Evolutionary conservation across 2,329 filamentous ascomycete genomes (phyloP).

Genomic region (Microdochium nivale): DNA sequence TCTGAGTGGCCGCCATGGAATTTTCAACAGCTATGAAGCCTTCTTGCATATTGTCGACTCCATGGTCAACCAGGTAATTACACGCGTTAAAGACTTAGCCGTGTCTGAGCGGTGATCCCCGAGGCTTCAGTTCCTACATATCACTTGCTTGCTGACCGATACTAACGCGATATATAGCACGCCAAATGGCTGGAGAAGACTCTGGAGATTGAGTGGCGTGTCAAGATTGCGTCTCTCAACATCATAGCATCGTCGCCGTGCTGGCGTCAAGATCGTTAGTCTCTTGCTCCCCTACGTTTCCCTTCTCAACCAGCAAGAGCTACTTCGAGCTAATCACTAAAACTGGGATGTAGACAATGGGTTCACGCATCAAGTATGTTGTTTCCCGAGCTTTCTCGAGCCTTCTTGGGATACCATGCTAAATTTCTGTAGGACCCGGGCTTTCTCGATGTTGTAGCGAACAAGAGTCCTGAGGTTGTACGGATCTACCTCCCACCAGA

Average conservation of each 20-base stretch:
- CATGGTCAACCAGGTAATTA: conserved; percentile 65
- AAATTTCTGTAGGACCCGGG: conserved; percentile 30
- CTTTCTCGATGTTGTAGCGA: conserved; percentile 71
- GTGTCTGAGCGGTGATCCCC: neutral
- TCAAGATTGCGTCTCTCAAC: conserved; percentile 66
- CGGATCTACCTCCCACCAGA: conserved; percentile 76
- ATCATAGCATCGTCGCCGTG: conserved; percentile 72
- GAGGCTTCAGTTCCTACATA: too few species aligned
- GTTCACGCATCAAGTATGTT: conserved; percentile 61
- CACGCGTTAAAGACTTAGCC: too few species aligned
- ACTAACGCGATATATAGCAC: conserved; percentile 35
- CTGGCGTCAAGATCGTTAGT: conserved; percentile 61
- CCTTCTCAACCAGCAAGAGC: neutral
- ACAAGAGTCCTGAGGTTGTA: conserved; percentile 73
- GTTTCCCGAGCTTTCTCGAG: too few species aligned
- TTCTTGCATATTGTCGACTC: conserved; percentile 79
- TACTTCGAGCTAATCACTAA: neutral
- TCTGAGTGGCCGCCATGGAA: conserved; percentile 64
- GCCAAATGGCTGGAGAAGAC: conserved; percentile 83
- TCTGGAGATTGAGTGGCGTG: conserved; percentile 70
- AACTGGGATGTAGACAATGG: conserved; percentile 48
- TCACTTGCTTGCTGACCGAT: neutral
- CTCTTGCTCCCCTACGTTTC: neutral
- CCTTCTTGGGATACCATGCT: too few species aligned
- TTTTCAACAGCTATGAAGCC: conserved; percentile 75